These are phyloP conservation scores for Rhizodiscina lignyota DNA, from an alignment of 495 filamentous ascomycete species.

Conservation along the genomic window DNA sequence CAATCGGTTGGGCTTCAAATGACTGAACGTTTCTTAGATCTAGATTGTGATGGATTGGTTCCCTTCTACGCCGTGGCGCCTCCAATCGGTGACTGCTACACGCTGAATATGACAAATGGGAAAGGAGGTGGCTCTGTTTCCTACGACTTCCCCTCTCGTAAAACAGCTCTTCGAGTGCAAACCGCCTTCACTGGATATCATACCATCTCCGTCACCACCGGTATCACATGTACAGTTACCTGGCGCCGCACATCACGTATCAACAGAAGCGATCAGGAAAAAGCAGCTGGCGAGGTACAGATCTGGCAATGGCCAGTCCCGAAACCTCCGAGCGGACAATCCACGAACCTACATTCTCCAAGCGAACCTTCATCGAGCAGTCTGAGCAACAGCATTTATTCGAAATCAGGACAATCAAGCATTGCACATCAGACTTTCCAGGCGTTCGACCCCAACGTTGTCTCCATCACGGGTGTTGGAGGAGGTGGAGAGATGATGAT, in stretches of 20 bases:
- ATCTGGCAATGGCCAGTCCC: conserved; percentile 1
- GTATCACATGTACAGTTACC: conserved; percentile 1
- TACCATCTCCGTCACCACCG: neutral
- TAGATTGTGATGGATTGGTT: conserved; percentile 1
- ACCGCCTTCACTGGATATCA: conserved; percentile 2
- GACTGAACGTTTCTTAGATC: conserved; percentile 1
- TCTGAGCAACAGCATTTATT: no score
- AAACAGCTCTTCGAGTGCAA: conserved; percentile 1
- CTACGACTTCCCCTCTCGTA: conserved; percentile 1
- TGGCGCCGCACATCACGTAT: no score
- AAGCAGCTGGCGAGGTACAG: conserved; percentile 1
- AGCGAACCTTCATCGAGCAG: no score
- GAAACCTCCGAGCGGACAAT: neutral
- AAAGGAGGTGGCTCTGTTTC: conserved; percentile 1
- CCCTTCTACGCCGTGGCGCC: conserved; percentile 2
- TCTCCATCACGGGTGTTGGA: conserved; percentile 1
- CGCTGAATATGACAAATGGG: conserved; percentile 2
- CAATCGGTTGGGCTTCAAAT: neutral
- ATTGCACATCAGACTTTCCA: no score
- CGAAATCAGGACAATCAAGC: no score
- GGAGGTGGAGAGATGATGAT: conserved; percentile 1
- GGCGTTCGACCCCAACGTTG: neutral
- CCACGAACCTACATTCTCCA: no score
- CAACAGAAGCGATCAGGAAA: no score
- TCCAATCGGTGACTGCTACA: neutral